Evolutionary conservation across 2,329 filamentous ascomycete species (phyloP), one percentile per base, ranked within the genome.

Genomic region (Xylariaceae sp.): DNA sequence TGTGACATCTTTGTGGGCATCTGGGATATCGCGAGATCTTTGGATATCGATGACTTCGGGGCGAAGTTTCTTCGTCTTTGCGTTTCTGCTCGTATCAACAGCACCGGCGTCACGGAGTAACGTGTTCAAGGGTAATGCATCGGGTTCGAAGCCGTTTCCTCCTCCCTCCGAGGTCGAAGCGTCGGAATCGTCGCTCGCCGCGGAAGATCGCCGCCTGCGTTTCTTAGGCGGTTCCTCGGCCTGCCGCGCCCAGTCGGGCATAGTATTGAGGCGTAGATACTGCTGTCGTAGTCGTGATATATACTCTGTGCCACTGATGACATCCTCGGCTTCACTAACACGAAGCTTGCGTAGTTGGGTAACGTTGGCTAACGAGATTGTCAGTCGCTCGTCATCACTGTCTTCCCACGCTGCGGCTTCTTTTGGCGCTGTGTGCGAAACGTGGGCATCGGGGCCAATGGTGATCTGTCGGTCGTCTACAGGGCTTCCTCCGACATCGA

Each of bases 31-130:
- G 69, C 92, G 88, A 57, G 90, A 84, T 63, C 90, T 84, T 69
- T 96, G 90, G 56, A 99, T 96, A 68, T 95, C 89, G 60, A 99
- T 79, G 42, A 90, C 86, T 71, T 96, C 93, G 40, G 93, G 89
- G 48, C 89, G 86, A 54, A 97, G 77, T 66, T 88, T 90, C 63
- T 84, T 81, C 66, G 81, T 81, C 69, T 83, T 88, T 17, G 73
- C 63, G 5, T 73, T 72, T 17, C 74, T 75, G 18, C 72, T 66
- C 14, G 77, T 78, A 31, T 82, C 84, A 45, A 97, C 77, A 34
- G 83, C 80, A 45, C 82, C 82, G 33, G 87, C 83, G 61, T 89
- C 84, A 66, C 90, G 88, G 18, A 97, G 80, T 58, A 97, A 82
- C 60, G 82, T 81, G 46, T 92, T 88, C 19, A 97, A 76, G 2